Evolutionary conservation across 805 yeast genomes (phyloP).

Genomic region (Clavispora fructus): DNA sequence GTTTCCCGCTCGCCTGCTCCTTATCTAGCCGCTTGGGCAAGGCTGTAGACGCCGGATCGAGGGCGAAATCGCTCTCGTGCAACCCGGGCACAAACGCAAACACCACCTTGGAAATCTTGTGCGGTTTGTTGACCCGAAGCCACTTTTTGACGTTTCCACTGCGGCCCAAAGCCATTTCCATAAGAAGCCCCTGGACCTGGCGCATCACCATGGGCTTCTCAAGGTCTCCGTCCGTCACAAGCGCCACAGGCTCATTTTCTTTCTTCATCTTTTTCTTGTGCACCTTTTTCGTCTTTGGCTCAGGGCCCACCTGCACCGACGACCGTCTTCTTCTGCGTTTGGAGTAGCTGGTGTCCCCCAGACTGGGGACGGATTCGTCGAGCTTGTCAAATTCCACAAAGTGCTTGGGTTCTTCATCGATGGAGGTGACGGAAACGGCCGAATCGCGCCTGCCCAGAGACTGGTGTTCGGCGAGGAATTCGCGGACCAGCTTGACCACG

Average conservation of each 20-base stretch:
- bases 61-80: conserved; percentile 37
- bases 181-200: not conserved
- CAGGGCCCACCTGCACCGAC: conserved; percentile 23
- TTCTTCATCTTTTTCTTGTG: conserved; percentile 29
- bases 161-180: not conserved
- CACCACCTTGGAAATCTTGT: conserved; percentile 38
- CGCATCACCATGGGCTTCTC: not conserved
- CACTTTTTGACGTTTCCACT: not conserved
- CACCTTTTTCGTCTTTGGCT: conserved; percentile 15
- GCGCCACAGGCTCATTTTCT: conserved; percentile 21
- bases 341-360: conserved; percentile 22
- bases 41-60: conserved; percentile 4
- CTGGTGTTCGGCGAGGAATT: conserved; percentile 6
- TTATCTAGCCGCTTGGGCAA: not conserved
- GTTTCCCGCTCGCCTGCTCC: conserved; percentile 3
- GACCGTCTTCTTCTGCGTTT: conserved; percentile 34
- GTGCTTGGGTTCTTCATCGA: conserved; percentile 16
- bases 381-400: not conserved
- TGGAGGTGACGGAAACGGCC: conserved; percentile 20
- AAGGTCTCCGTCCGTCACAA: not conserved
- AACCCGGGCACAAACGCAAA: conserved; percentile 65
- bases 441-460: conserved; percentile 16
- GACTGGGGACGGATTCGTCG: not conserved
- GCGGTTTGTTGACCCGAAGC: not conserved
- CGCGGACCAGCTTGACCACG: conserved; percentile 16